Percentiles rank a stretch among this genome's conserved stretches.
These are phyloP conservation scores for Fusarium hainanense DNA, from an alignment of 2,329 filamentous ascomycete species.

Conservation along the genomic window DNA sequence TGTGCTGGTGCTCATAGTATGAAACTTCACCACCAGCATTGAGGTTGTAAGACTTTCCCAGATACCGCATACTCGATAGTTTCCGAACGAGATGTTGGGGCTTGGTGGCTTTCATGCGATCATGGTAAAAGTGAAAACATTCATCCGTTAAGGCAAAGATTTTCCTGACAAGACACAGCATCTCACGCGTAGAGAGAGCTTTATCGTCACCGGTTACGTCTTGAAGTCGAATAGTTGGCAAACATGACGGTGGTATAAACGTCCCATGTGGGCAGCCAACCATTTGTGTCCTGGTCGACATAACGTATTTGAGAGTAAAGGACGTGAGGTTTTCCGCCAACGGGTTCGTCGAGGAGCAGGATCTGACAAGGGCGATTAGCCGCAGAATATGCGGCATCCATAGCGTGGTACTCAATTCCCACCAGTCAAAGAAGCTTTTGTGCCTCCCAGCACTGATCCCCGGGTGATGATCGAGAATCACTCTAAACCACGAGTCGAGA, in stretches of 20 bases:
- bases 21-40: slow-evolving; percentile 14
- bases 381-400: slow-evolving; percentile 29
- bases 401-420: background rate
- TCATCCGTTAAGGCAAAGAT: slow-evolving; percentile 11
- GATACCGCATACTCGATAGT: background rate
- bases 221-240: slow-evolving; percentile 6
- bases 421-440: background rate
- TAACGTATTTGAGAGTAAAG: slow-evolving; percentile 9
- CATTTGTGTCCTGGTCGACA: background rate
- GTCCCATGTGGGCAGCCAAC: slow-evolving; percentile 1
- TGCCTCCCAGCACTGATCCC: background rate
- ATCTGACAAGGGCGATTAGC: slow-evolving; percentile 19
- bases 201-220: background rate
- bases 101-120: background rate
- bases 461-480: accelerated
- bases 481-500: slow-evolving; percentile 12
- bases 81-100: slow-evolving; percentile 24
- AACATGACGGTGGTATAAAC: background rate
- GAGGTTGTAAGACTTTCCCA: background rate
- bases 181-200: background rate
- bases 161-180: slow-evolving; percentile 16
- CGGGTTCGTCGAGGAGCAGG: background rate
- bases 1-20: slow-evolving; percentile 30
- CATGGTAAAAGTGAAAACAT: slow-evolving; percentile 24
- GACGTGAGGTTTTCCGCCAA: slow-evolving; percentile 6